phyloP scores from a whole-genome alignment of 2,329 filamentous ascomycete genomes.

The Apiospora hydei region DNA sequence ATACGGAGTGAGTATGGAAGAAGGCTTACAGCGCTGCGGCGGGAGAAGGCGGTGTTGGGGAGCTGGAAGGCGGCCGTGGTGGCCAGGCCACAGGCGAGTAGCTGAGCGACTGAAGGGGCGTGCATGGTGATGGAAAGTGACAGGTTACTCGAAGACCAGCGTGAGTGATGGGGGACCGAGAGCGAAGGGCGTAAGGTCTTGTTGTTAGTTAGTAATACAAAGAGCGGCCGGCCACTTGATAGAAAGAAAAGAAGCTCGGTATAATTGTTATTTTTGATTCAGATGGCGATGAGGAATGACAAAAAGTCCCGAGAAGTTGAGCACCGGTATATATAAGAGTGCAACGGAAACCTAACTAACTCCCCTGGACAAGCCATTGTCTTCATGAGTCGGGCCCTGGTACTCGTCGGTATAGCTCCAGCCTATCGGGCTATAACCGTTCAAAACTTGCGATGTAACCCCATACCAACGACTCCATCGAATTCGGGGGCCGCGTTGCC shows the following conservation, averaged over 20 bases:
- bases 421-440: neutral
- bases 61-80: constrained; percentile 15
- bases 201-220: neutral
- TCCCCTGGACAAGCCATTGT: neutral
- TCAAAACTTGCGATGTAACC: neutral
- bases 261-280: neutral
- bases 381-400: neutral
- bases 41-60: neutral
- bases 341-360: neutral
- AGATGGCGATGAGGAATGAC: neutral
- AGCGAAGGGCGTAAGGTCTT: neutral
- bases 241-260: neutral
- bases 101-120: neutral
- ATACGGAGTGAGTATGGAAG: neutral
- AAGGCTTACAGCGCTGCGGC: neutral
- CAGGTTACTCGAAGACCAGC: no score
- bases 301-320: neutral
- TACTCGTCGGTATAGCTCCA: neutral
- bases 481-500: no score
- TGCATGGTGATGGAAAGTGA: neutral
- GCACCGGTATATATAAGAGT: neutral
- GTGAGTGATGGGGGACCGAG: neutral
- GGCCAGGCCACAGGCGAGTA: constrained; percentile 11
- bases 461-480: neutral
- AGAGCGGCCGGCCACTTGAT: constrained; percentile 2